These are phyloP conservation scores for Senna siamea DNA, from an alignment of 306 rosid species.

Conservation along the genomic window DNA sequence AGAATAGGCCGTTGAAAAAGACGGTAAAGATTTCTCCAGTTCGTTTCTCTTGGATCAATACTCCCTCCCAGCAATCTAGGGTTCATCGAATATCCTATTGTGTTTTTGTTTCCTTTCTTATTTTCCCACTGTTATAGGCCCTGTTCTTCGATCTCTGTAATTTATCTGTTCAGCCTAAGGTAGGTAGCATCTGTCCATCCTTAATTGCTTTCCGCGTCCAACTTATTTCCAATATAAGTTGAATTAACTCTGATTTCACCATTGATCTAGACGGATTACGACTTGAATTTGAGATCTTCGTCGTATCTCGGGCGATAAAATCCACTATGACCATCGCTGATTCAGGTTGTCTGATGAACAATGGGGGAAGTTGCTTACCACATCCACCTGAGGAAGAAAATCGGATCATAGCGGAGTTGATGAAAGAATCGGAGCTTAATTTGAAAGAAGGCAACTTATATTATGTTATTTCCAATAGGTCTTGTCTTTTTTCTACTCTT, in stretches of 20 bases:
- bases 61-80: slow-evolving; percentile 55
- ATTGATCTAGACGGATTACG: slow-evolving; percentile 34
- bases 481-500: neutral
- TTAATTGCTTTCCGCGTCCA: neutral
- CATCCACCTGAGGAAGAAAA: slow-evolving; percentile 81
- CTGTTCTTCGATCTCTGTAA: slow-evolving; percentile 43
- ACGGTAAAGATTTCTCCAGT: slow-evolving; percentile 33
- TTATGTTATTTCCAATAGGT: slow-evolving; percentile 81
- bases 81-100: slow-evolving; percentile 42
- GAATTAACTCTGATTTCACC: slow-evolving; percentile 21
- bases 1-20: slow-evolving; percentile 44
- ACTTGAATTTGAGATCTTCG: slow-evolving; percentile 46
- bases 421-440: slow-evolving; percentile 69
- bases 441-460: slow-evolving; percentile 81
- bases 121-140: neutral
- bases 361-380: slow-evolving; percentile 68
- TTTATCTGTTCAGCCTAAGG: slow-evolving; percentile 33
- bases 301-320: neutral
- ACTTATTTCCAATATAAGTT: slow-evolving; percentile 2
- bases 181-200: slow-evolving; percentile 40
- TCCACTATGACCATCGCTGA: slow-evolving; percentile 76
- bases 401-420: slow-evolving; percentile 69
- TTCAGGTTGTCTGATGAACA: slow-evolving; percentile 72
- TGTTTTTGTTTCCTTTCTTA: slow-evolving; percentile 2
- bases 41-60: slow-evolving; percentile 25